Conservation (phyloP, 2,329 filamentous ascomycete genomes). For the Diaporthe capsici region DNA sequence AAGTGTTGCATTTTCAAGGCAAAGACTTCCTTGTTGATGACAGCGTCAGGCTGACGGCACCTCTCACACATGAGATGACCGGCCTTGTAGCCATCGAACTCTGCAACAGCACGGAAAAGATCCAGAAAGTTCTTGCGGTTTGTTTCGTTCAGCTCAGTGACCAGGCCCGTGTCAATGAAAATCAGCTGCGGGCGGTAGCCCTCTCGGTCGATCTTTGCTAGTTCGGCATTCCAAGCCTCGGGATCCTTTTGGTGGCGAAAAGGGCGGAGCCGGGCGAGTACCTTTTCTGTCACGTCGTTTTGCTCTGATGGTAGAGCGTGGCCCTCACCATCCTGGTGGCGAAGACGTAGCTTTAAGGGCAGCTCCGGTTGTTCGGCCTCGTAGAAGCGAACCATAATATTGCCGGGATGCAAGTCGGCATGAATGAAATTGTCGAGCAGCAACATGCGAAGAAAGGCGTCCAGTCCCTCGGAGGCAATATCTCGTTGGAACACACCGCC, state of each 20-base stretch:
- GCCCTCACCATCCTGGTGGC: conserved; percentile 54
- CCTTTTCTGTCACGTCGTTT: conserved; percentile 86
- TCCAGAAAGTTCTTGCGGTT: conserved; percentile 95
- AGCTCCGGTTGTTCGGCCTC: conserved; percentile 81
- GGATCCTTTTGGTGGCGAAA: conserved; percentile 74
- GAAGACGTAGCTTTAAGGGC: conserved; percentile 56
- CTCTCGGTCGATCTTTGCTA: conserved; percentile 84
- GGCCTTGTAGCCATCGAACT: conserved; percentile 96
- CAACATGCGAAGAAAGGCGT: conserved; percentile 96
- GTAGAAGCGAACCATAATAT: conserved; percentile 99
- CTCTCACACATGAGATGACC: conserved; percentile 96
- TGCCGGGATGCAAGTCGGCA: conserved; percentile 95
- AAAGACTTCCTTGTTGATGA: conserved; percentile 91
- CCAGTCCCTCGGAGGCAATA: conserved; percentile 93
- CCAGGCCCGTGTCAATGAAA: conserved; percentile 96
- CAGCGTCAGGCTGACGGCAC: conserved; percentile 91
- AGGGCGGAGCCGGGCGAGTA: conserved; percentile 84
- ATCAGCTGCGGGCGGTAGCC: conserved; percentile 95
- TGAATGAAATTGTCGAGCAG: conserved; percentile 98
- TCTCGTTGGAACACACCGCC: conserved; percentile 94
- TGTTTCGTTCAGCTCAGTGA: conserved; percentile 89
- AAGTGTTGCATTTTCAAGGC: conserved; percentile 97
- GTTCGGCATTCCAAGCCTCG: conserved; percentile 79
- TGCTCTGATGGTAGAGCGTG: conserved; percentile 54
- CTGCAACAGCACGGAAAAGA: conserved; percentile 94